phyloP scores from a whole-genome alignment of 495 filamentous ascomycete genomes.

The Jackrogersella multiformis region DNA sequence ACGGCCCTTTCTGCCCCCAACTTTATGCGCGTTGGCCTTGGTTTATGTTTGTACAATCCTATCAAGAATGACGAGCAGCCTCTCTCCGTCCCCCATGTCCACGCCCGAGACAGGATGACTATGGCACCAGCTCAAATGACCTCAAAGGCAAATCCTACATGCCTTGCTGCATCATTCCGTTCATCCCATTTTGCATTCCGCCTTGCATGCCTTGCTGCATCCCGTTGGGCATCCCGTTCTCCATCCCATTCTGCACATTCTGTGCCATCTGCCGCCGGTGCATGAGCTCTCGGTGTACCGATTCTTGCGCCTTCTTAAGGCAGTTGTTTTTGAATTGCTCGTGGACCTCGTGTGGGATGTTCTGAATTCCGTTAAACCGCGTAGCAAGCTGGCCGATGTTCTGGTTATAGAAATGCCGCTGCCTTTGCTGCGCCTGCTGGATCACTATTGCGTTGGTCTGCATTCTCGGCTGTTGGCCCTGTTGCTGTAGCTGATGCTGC shows the following conservation, averaged over 20 bases:
- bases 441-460: slow-evolving; percentile 37
- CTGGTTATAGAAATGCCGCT: slow-evolving; percentile 56
- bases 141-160: slow-evolving; percentile 28
- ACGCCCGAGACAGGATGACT: background rate
- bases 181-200: slow-evolving; percentile 38
- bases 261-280: slow-evolving; percentile 47
- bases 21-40: background rate
- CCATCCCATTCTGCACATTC: slow-evolving; percentile 29
- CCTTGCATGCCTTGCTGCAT: slow-evolving; percentile 33
- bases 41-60: slow-evolving; percentile 10
- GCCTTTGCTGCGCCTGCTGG: slow-evolving; percentile 40
- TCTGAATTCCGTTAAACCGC: slow-evolving; percentile 50
- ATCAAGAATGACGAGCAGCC: background rate
- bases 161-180: slow-evolving; percentile 49
- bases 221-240: slow-evolving; percentile 38
- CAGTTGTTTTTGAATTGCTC: slow-evolving; percentile 46
- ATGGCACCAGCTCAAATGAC: background rate
- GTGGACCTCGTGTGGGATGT: slow-evolving; percentile 47
- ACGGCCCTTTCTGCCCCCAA: background rate
- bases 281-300: slow-evolving; percentile 51
- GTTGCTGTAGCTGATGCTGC: slow-evolving; percentile 37
- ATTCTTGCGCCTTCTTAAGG: slow-evolving; percentile 36
- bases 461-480: slow-evolving; percentile 36
- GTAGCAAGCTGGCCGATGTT: slow-evolving; percentile 56
- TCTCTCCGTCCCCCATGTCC: background rate